These are phyloP conservation scores for Paxillus rubicundulus DNA, from an alignment of 768 basidiomycete species.

Conservation along the genomic window DNA sequence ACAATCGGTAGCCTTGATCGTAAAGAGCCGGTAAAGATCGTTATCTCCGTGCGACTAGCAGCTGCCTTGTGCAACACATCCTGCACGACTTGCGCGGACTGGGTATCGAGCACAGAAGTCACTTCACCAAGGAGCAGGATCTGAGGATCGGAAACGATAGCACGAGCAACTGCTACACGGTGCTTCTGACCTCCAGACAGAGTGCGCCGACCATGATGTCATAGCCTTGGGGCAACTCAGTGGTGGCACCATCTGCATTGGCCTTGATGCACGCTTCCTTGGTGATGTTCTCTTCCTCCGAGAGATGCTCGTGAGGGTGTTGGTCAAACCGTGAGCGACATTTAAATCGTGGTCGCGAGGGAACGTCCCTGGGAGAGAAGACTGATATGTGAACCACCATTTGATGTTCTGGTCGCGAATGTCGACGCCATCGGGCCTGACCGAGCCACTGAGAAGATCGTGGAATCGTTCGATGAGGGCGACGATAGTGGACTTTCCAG, in stretches of 20 bases:
- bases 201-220: conserved; percentile 84
- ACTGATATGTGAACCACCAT: conserved; percentile 83
- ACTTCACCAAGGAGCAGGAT: conserved; percentile 89
- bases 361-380: conserved; percentile 88
- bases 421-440: conserved; percentile 74
- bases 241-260: conserved; percentile 87
- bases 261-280: conserved; percentile 86
- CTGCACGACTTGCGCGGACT: conserved; percentile 84
- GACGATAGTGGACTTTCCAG: conserved; percentile 75
- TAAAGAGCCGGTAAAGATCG: conserved; percentile 77
- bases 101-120: conserved; percentile 86
- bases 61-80: conserved; percentile 87
- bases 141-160: conserved; percentile 83
- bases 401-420: conserved; percentile 74
- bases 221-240: conserved; percentile 76
- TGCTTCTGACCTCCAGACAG: conserved; percentile 86
- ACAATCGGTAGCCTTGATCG: conserved; percentile 79
- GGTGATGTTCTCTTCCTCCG: conserved; percentile 76
- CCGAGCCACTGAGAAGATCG: conserved; percentile 65
- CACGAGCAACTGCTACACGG: conserved; percentile 86
- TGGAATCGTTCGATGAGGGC: conserved; percentile 87
- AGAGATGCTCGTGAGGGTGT: conserved; percentile 59
- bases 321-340: conserved; percentile 82
- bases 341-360: conserved; percentile 82
- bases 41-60: conserved; percentile 74